Percentiles rank a stretch among this genome's conserved stretches.
These are phyloP conservation scores for Tetratostichococcus sp. DNA, from an alignment of 139 green algal genomes.

Conservation along the genomic window DNA sequence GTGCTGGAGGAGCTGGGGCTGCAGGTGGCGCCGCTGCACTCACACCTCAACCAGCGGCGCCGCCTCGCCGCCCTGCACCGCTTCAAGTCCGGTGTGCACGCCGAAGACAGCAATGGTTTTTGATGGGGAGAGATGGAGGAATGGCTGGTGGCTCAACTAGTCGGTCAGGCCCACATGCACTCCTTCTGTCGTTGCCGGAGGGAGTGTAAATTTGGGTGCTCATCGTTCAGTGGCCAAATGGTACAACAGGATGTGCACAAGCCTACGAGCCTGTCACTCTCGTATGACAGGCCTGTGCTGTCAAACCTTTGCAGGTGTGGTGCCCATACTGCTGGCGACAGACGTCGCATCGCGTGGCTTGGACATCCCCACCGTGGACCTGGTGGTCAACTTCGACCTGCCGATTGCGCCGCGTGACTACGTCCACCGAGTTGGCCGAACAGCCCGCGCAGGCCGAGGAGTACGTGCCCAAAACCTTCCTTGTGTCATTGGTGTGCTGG, in stretches of 20 bases:
- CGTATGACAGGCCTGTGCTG: too few relatives aligned
- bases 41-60: constrained; percentile 63
- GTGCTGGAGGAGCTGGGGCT: constrained; percentile 79
- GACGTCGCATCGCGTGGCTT: constrained; percentile 90
- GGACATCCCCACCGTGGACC: constrained; percentile 92
- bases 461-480: neutral
- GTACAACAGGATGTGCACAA: too few relatives aligned
- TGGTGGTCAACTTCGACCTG: constrained; percentile 94
- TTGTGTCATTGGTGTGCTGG: too few relatives aligned
- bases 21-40: constrained; percentile 55
- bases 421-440: constrained; percentile 86
- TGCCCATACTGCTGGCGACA: constrained; percentile 75
- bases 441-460: constrained; percentile 68
- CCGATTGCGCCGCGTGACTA: constrained; percentile 74
- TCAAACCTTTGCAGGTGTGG: too few relatives aligned
- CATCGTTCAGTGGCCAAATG: too few relatives aligned
- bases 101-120: too few relatives aligned
- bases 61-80: constrained; percentile 66
- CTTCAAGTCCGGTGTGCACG: constrained; percentile 59
- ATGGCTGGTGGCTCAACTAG: too few relatives aligned
- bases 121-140: too few relatives aligned
- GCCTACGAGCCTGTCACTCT: too few relatives aligned
- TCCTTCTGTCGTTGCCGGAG: too few relatives aligned
- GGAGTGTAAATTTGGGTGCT: too few relatives aligned
- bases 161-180: too few relatives aligned